phyloP scores from a whole-genome alignment of 176 grass and related monocot genomes.

The Triticum dicoccoides region DNA sequence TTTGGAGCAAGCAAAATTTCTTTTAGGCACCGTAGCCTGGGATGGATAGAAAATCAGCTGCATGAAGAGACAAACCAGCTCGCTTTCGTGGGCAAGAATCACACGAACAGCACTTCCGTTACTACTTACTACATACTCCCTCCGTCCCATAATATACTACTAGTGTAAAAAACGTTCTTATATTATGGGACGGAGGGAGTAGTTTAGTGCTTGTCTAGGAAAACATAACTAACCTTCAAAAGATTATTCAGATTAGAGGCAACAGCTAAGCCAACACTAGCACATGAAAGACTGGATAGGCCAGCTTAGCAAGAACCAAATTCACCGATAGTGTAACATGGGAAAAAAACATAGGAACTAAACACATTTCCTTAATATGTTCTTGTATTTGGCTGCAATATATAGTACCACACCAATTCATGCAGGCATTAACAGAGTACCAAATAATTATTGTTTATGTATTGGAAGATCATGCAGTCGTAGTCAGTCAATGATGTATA shows the following conservation, averaged over 20 bases:
- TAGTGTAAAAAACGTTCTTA: too few species aligned
- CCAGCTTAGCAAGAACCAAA: not conserved
- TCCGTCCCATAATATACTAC: too few species aligned
- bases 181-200: too few species aligned
- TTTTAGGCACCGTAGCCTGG: not conserved
- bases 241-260: not conserved
- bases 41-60: not conserved
- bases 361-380: not conserved
- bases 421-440: not conserved
- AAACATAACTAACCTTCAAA: not conserved
- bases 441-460: not conserved
- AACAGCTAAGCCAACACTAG: not conserved
- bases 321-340: not conserved
- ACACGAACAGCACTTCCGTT: not conserved
- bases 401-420: not conserved
- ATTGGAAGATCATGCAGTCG: not conserved
- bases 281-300: not conserved
- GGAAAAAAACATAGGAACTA: not conserved
- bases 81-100: not conserved
- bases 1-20: not conserved
- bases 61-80: not conserved
- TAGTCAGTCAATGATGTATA: not conserved
- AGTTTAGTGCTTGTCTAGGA: not conserved
- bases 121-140: not conserved
- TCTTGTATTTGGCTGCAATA: not conserved